Percentiles rank a stretch among this genome's conserved stretches.
Conservation (phyloP, 1,284 basidiomycete genomes). For the Schizophyllum commune region DNA sequence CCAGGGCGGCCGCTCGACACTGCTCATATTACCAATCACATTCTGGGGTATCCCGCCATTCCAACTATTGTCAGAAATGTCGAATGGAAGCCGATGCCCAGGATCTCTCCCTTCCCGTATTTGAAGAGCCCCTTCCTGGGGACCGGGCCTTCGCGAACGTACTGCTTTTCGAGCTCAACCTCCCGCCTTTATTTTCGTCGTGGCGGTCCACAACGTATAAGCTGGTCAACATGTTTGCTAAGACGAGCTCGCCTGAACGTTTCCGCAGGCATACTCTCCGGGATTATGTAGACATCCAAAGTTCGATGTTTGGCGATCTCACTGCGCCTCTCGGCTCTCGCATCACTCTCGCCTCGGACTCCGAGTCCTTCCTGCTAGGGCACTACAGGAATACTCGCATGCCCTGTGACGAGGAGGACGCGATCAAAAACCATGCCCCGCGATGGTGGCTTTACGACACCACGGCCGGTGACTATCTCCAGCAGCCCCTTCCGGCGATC, state of each 20-base stretch:
- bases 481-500: constrained; percentile 7
- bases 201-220: constrained; percentile 37
- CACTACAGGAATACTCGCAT: constrained; percentile 27
- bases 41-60: too few relatives aligned
- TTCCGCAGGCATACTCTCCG: neutral
- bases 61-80: constrained; percentile 25
- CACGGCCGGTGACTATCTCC: constrained; percentile 8
- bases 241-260: neutral
- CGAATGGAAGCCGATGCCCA: constrained; percentile 12
- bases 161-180: constrained; percentile 37
- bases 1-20: too few relatives aligned
- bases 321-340: constrained; percentile 8
- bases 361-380: constrained; percentile 29
- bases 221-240: constrained; percentile 15
- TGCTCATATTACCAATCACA: too few relatives aligned
- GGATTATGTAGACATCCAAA: neutral
- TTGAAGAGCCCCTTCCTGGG: constrained; percentile 44
- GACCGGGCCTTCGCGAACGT: constrained; percentile 15
- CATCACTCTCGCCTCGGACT: constrained; percentile 30
- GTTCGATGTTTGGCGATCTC: neutral
- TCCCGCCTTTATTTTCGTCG: constrained; percentile 29
- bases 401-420: constrained; percentile 15
- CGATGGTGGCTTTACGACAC: constrained; percentile 18
- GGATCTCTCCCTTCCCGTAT: constrained; percentile 25
- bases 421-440: constrained; percentile 12